Conservation (phyloP, 1,284 basidiomycete genomes). For the Mycosarcoma mackinlayi region DNA sequence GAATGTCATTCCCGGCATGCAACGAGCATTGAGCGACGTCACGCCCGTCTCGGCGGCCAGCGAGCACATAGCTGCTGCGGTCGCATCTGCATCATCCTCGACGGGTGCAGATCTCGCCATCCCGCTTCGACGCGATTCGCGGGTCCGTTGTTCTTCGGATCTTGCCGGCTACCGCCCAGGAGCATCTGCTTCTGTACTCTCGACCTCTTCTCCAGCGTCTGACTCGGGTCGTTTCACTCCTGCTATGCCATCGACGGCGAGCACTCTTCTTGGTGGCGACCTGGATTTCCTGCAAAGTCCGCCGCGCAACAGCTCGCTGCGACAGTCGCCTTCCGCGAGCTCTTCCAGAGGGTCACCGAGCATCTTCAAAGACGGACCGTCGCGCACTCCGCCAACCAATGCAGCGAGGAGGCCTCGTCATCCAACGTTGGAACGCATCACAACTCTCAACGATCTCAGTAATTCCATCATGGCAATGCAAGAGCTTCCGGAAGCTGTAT, state of each 20-base stretch:
- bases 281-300: slow-evolving; percentile 25
- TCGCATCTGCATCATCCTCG: slow-evolving; percentile 13
- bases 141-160: slow-evolving; percentile 39
- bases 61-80: slow-evolving; percentile 9
- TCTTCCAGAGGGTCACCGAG: slow-evolving; percentile 14
- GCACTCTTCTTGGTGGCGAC: slow-evolving; percentile 1
- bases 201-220: slow-evolving; percentile 14
- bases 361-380: slow-evolving; percentile 5
- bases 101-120: slow-evolving; percentile 8
- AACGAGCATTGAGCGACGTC: slow-evolving; percentile 33
- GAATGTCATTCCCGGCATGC: slow-evolving; percentile 13
- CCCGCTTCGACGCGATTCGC: slow-evolving; percentile 38
- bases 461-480: slow-evolving; percentile 17
- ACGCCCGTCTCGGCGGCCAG: slow-evolving; percentile 18
- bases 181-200: slow-evolving; percentile 13
- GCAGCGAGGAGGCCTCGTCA: slow-evolving; percentile 6
- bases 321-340: slow-evolving; percentile 21
- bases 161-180: slow-evolving; percentile 14
- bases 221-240: slow-evolving; percentile 15
- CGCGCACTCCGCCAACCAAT: slow-evolving; percentile 9
- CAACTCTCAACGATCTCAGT: slow-evolving; percentile 21
- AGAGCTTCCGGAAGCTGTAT: slow-evolving; percentile 4
- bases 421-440: slow-evolving; percentile 16
- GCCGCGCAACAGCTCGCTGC: slow-evolving; percentile 26
- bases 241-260: slow-evolving; percentile 3